phyloP scores from a whole-genome alignment of 441 rosid species.

The Erodium trifolium region DNA sequence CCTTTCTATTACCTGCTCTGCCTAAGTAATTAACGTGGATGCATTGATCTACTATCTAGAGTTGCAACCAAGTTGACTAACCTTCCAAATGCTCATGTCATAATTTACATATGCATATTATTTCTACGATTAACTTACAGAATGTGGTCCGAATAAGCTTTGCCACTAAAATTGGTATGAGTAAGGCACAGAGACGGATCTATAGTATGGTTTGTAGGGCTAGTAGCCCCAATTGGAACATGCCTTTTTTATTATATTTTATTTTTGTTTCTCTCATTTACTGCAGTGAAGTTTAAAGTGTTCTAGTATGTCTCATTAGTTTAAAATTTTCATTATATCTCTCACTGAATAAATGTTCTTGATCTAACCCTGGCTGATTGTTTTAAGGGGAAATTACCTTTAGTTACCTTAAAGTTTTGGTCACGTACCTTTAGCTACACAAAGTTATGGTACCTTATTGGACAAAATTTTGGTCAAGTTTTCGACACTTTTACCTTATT shows the following conservation, averaged over 20 bases:
- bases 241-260: not conserved
- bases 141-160: not conserved
- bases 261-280: not conserved
- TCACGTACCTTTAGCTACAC: too few species aligned
- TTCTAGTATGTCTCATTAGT: not conserved
- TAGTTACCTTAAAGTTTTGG: too few species aligned
- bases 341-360: not conserved
- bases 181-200: not conserved
- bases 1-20: slow-evolving; percentile 1
- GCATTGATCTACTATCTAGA: not conserved
- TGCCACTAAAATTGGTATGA: not conserved
- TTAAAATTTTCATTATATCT: not conserved
- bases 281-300: not conserved
- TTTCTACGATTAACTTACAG: not conserved
- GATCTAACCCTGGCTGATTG: not conserved
- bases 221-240: too few species aligned
- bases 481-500: too few species aligned
- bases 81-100: not conserved
- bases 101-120: not conserved
- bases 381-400: too few species aligned
- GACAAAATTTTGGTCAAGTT: too few species aligned
- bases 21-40: not conserved
- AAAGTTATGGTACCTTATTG: too few species aligned
- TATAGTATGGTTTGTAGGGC: not conserved
- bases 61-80: slow-evolving; percentile 7